A percentile compares a stretch with the other conserved stretches of the same genome.
Evolutionary conservation across 495 filamentous ascomycete genomes (phyloP).

Genomic region (Xylaria scruposa): DNA sequence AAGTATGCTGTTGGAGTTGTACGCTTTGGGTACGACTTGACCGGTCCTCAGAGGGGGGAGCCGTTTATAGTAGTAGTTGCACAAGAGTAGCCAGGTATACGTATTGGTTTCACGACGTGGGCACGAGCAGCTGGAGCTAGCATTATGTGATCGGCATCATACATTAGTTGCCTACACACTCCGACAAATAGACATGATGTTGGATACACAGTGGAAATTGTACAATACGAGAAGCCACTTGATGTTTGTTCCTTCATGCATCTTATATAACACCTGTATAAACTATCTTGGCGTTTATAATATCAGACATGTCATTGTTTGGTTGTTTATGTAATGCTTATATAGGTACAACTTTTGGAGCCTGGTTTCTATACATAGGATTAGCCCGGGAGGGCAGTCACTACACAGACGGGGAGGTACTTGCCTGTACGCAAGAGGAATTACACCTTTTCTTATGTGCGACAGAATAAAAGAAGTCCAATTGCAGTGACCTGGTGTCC

Average conservation of each 20-base stretch:
- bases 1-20: not conserved
- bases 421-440: not conserved
- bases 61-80: not conserved
- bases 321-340: too few relatives aligned
- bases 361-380: too few relatives aligned
- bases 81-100: not conserved
- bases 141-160: not conserved
- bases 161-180: not conserved
- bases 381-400: not conserved
- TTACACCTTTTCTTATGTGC: not conserved
- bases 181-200: not conserved
- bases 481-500: not conserved
- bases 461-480: slow-evolving; percentile 7
- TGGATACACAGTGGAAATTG: not conserved
- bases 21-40: not conserved
- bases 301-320: too few relatives aligned
- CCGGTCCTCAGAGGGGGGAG: not conserved
- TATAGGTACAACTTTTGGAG: too few relatives aligned
- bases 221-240: slow-evolving; percentile 12
- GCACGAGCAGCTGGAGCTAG: too few relatives aligned
- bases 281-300: too few relatives aligned
- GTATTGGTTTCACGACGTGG: not conserved
- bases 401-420: not conserved
- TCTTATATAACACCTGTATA: too few relatives aligned
- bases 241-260: not conserved